Conservation (phyloP, 2,329 filamentous ascomycete genomes). For the Aspergillus intermedius region DNA sequence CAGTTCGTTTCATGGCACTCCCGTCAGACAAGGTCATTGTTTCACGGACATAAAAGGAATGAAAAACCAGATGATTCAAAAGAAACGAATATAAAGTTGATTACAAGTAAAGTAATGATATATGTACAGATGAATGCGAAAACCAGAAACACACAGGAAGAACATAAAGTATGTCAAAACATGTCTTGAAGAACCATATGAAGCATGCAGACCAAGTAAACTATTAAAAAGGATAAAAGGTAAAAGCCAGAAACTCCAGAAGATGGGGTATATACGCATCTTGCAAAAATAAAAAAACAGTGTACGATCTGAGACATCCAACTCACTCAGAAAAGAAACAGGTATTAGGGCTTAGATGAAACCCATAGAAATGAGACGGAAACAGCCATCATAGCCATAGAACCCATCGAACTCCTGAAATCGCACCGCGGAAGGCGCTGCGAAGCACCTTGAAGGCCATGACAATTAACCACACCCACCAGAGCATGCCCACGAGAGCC, state of each 20-base stretch:
- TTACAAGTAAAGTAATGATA: not conserved
- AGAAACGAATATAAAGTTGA: not conserved
- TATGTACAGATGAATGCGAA: not conserved
- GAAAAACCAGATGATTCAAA: not conserved
- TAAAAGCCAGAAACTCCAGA: not conserved
- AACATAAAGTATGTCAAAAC: not conserved
- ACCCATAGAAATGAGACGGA: not conserved
- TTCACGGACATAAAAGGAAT: not conserved
- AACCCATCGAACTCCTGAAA: conserved; percentile 66
- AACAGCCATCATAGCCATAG: conserved; percentile 59
- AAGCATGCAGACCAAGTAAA: not conserved
- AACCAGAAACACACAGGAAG: not conserved
- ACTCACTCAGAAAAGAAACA: not conserved
- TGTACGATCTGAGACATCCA: not conserved
- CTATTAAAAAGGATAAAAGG: not conserved
- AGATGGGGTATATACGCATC: conserved; percentile 1
- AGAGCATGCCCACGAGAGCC: conserved; percentile 81
- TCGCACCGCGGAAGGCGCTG: conserved; percentile 55
- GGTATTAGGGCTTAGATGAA: not conserved
- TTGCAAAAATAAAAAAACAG: not conserved
- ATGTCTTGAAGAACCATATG: not conserved
- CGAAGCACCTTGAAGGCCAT: conserved; percentile 63
- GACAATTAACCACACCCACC: conserved; percentile 89
- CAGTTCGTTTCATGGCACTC: not conserved
- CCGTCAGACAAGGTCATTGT: not conserved